A percentile compares a stretch with the other conserved stretches of the same genome.
These are phyloP conservation scores for Knoxia roxburghii DNA, from an alignment of 257 asterid genomes.

Conservation along the genomic window DNA sequence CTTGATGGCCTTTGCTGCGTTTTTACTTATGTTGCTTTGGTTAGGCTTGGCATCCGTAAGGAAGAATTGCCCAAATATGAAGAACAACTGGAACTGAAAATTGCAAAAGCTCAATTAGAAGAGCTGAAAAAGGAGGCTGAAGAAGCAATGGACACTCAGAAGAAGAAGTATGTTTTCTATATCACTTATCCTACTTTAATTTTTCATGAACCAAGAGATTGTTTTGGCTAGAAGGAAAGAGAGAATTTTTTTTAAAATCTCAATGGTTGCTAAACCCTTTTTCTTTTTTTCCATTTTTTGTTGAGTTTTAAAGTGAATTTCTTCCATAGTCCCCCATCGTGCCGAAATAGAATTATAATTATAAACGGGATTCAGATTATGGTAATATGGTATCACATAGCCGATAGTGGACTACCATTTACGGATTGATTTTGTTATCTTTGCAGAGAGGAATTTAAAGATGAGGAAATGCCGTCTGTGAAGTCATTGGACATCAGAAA, in stretches of 20 bases:
- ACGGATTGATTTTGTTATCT: background rate
- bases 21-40: slow-evolving; percentile 8
- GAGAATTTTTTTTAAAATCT: too few species aligned
- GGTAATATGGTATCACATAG: too few species aligned
- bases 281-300: background rate
- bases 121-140: slow-evolving; percentile 75
- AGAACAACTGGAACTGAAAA: slow-evolving; percentile 74
- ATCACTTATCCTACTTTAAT: background rate
- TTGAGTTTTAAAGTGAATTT: too few species aligned
- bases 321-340: too few species aligned
- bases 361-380: too few species aligned
- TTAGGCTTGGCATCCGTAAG: slow-evolving; percentile 75
- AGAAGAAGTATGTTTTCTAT: slow-evolving; percentile 49
- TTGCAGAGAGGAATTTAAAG: slow-evolving; percentile 49
- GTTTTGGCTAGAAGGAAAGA: background rate
- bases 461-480: slow-evolving; percentile 9
- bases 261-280: too few species aligned
- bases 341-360: too few species aligned
- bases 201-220: background rate
- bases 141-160: slow-evolving; percentile 96
- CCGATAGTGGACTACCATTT: too few species aligned
- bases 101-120: slow-evolving; percentile 84
- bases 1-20: background rate
- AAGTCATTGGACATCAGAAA: slow-evolving; percentile 71
- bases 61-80: slow-evolving; percentile 84